Base-by-base conservation (phyloP, 176 grass and related monocot species). In the Alopecurus myosuroides region DNA sequence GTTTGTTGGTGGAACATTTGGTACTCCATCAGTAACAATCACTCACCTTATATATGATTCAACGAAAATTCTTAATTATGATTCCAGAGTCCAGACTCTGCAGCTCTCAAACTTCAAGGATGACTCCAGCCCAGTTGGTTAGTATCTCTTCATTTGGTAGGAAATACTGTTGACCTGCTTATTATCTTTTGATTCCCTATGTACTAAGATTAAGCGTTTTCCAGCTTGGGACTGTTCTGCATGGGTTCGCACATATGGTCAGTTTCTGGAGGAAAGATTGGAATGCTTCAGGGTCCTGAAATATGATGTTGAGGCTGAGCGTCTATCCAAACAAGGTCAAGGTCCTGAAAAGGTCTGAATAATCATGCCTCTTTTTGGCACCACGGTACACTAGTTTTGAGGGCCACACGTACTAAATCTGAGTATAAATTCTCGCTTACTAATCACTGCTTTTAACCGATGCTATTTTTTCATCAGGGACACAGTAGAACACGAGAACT, bases 171-270 rank as follows among this genome's bases (percentile, higher is more conserved):
- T 62, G 61, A 29, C 31, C 40, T 63, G 48, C 62, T 68, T 64
- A 51, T 51, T 20, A 36, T 62, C 31, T 61, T 68, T 68, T 74
- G 15, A 74, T 88, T 81, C n/a, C 42, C n/a, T n/a, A n/a, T n/a
- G n/a, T n/a, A n/a, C n/a, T n/a, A n/a, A n/a, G n/a, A n/a, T n/a
- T n/a, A n/a, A 63, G 13, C 64, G 7, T 46, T 86, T 52, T 88
- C 62, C 89, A 98, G 97, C 97, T 77, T 98, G 97, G 97, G 97
- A 98, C 76, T 98, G 91, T 77, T 98, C 97, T 55, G 93, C 91
- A 34, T 98, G 97, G 97, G 97, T 98, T 73, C 91, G 93, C 50
- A 94, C 93, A 36, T 98, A 98, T 86, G 93, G 93, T 71, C 60
- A 88, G 30, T 98, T 95, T 90, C 87, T 98, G 89, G 97, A 98